Conservation (phyloP, 805 yeast species). For the Kodamaea hsintzibuensis region DNA sequence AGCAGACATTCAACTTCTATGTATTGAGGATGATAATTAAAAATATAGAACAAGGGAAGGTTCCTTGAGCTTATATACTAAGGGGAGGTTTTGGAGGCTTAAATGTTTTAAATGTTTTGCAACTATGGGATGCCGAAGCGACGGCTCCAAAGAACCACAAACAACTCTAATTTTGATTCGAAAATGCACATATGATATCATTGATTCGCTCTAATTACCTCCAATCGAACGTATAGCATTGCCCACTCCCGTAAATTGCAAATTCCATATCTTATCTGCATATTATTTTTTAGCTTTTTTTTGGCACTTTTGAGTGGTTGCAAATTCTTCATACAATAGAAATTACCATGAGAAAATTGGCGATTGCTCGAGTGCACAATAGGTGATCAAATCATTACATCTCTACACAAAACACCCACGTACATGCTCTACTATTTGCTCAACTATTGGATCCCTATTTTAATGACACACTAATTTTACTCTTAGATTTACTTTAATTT, state of each 20-base stretch:
- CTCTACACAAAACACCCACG: not conserved
- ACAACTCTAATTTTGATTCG: not conserved
- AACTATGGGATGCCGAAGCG: not conserved
- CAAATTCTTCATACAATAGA: not conserved
- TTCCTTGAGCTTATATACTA: not conserved
- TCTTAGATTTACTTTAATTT: not conserved
- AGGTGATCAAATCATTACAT: not conserved
- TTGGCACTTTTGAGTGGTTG: not conserved
- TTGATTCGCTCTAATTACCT: not conserved
- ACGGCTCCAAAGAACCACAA: not conserved
- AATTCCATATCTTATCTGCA: not conserved
- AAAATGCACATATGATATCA: not conserved
- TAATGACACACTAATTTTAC: not conserved
- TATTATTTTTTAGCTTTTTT: not conserved
- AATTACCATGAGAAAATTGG: not conserved
- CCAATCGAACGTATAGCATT: not conserved
- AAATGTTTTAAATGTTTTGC: not conserved
- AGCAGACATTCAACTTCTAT: conserved; percentile 2
- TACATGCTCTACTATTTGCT: not conserved
- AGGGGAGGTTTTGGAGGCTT: not conserved
- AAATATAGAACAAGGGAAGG: not conserved
- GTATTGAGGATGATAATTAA: not conserved
- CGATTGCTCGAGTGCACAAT: not conserved
- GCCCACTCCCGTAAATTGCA: not conserved
- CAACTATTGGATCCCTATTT: not conserved